These are phyloP conservation scores for Boletellus sp. DNA, from an alignment of 768 basidiomycete species.

Conservation along the genomic window DNA sequence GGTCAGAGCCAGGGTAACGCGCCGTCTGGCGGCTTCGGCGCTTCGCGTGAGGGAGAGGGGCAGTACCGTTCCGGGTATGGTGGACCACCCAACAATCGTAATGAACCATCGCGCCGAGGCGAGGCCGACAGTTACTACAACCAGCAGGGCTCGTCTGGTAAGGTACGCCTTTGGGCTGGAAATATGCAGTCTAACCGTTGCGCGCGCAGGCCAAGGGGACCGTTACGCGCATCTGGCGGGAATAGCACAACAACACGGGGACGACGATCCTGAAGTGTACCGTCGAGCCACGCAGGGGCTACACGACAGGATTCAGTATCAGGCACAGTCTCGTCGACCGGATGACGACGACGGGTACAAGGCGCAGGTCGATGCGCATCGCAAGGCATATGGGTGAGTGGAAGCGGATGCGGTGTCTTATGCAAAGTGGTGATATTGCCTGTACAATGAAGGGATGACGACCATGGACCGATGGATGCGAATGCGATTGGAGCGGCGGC, in stretches of 20 bases:
- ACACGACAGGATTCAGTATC: conserved; percentile 19
- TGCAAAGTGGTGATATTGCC: neutral
- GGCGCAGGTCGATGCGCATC: conserved; percentile 25
- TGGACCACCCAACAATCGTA: neutral
- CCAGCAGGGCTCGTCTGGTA: conserved; percentile 5
- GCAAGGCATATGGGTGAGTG: conserved; percentile 31
- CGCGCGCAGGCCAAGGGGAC: conserved; percentile 14
- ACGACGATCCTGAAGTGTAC: conserved; percentile 17
- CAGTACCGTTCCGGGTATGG: conserved; percentile 7
- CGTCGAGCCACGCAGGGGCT: conserved; percentile 22
- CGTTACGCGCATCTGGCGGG: conserved; percentile 15
- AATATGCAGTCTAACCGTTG: conserved; percentile 4
- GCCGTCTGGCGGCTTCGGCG: conserved; percentile 17
- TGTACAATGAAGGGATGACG: conserved; percentile 7
- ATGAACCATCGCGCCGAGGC: conserved; percentile 9
- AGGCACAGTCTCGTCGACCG: conserved; percentile 5
- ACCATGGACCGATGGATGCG: conserved; percentile 25
- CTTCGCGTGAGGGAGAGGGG: conserved; percentile 9
- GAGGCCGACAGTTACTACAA: conserved; percentile 20
- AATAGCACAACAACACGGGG: conserved; percentile 16
- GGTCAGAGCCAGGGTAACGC: conserved; percentile 4
- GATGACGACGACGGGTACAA: conserved; percentile 11
- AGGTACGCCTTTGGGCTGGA: neutral
- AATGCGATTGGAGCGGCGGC: conserved; percentile 28
- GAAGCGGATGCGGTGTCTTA: neutral